Evolutionary conservation across 2,329 filamentous ascomycete species (phyloP).

Genomic region (Phaeosphaeria sp.): DNA sequence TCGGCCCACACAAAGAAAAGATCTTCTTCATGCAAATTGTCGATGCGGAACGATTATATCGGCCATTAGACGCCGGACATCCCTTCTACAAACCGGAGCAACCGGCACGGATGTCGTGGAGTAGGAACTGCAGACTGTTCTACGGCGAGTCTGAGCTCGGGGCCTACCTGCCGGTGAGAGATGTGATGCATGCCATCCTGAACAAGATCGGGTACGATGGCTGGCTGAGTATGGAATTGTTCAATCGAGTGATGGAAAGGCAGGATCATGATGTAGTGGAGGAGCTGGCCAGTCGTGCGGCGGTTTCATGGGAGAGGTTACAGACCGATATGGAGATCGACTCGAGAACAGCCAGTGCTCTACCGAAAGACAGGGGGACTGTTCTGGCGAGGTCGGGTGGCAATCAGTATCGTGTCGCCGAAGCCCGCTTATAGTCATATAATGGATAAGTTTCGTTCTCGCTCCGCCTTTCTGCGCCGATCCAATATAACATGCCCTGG

Average conservation of each 20-base stretch:
- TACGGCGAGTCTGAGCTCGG: slow-evolving; percentile 67
- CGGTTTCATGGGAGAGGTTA: slow-evolving; percentile 59
- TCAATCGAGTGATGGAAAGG: slow-evolving; percentile 66
- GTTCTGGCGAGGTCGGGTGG: background rate
- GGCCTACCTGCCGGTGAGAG: slow-evolving; percentile 70
- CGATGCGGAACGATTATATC: slow-evolving; percentile 69
- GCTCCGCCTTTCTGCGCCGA: background rate
- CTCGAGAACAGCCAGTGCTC: background rate
- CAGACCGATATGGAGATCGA: slow-evolving; percentile 45
- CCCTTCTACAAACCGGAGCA: slow-evolving; percentile 65
- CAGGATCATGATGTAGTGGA: slow-evolving; percentile 59
- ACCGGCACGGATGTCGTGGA: slow-evolving; percentile 77
- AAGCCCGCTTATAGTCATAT: slow-evolving; percentile 1
- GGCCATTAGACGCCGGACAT: slow-evolving; percentile 65
- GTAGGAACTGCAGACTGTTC: slow-evolving; percentile 74
- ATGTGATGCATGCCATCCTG: slow-evolving; percentile 67
- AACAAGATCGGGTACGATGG: slow-evolving; percentile 70
- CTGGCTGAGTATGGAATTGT: slow-evolving; percentile 76
- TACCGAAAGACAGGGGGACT: background rate
- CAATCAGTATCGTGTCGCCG: background rate
- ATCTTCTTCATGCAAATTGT: slow-evolving; percentile 80
- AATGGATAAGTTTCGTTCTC: background rate
- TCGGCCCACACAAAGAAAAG: slow-evolving; percentile 64
- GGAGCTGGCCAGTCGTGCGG: slow-evolving; percentile 61
- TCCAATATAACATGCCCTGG: background rate